These are phyloP conservation scores for Cyclocybe aegerita DNA, from an alignment of 768 basidiomycete species.

Conservation along the genomic window DNA sequence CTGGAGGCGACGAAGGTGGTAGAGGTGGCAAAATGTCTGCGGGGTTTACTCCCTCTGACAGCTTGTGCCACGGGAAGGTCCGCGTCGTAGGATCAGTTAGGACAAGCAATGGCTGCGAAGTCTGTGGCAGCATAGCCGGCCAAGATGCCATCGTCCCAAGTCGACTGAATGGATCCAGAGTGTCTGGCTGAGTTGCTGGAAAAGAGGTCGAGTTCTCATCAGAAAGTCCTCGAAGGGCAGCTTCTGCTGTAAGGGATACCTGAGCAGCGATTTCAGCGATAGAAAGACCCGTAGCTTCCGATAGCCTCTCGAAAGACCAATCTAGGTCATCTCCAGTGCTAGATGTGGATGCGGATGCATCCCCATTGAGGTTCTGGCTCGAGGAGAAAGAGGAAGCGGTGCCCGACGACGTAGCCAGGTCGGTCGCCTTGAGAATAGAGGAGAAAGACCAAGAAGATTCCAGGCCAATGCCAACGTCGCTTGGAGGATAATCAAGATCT, in stretches of 20 bases:
- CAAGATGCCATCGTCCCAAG: not conserved
- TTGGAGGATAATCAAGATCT: no score
- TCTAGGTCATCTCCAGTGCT: conserved; percentile 5
- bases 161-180: not conserved
- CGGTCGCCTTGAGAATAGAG: conserved; percentile 17
- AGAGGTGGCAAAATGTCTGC: no score
- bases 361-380: conserved; percentile 9
- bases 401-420: conserved; percentile 10
- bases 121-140: no score
- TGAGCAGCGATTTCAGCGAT: conserved; percentile 31
- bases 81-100: no score
- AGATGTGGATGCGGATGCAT: conserved; percentile 3
- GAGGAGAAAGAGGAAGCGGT: conserved; percentile 9
- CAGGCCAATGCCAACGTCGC: not conserved
- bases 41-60: not conserved
- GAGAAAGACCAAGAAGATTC: conserved; percentile 22
- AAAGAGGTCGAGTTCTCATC: conserved; percentile 4
- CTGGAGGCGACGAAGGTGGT: no score
- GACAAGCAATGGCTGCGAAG: no score
- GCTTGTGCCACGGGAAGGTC: not conserved
- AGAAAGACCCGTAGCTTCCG: conserved; percentile 32
- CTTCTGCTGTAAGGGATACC: conserved; percentile 33
- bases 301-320: conserved; percentile 24
- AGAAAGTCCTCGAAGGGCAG: conserved; percentile 28
- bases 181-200: not conserved